Evolutionary conservation across 1,284 basidiomycete genomes (phyloP).

Genomic region (Rhodotorula glutinis): DNA sequence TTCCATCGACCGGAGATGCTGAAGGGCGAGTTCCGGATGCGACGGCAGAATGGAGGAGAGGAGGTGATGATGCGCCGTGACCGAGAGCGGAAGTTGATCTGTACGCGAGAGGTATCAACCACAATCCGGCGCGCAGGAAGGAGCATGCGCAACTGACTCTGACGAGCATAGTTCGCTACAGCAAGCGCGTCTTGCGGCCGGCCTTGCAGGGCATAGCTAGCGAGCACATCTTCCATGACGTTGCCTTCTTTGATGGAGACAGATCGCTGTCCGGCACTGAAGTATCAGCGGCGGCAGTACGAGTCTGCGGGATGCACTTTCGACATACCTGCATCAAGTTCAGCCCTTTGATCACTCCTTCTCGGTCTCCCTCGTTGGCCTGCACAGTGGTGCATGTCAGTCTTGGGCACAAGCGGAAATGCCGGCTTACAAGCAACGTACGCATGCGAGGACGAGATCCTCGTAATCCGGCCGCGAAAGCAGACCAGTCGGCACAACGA

Average conservation of each 20-base stretch:
- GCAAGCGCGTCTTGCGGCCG: conserved; percentile 52
- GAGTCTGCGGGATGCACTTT: not conserved
- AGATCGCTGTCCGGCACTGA: not conserved
- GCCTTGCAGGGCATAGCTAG: conserved; percentile 55
- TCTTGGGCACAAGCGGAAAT: too few species aligned
- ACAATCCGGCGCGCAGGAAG: conserved; percentile 3
- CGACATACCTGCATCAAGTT: conserved; percentile 57
- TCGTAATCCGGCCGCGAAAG: conserved; percentile 57
- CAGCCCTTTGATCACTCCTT: conserved; percentile 49
- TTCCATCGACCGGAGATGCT: conserved; percentile 48
- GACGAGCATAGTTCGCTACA: conserved; percentile 54
- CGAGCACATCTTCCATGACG: conserved; percentile 50
- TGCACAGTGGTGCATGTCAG: conserved; percentile 34
- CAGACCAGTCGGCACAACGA: conserved; percentile 43
- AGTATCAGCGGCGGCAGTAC: not conserved
- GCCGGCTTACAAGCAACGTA: conserved; percentile 31
- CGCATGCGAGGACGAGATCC: conserved; percentile 53
- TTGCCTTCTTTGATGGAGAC: conserved; percentile 48
- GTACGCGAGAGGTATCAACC: conserved; percentile 48
- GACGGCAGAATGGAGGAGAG: conserved; percentile 60
- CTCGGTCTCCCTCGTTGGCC: conserved; percentile 49
- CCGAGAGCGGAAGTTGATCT: conserved; percentile 61
- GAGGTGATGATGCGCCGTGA: conserved; percentile 60
- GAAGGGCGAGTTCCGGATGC: conserved; percentile 45
- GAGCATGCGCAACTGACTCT: conserved; percentile 40